Evolutionary conservation across 2,329 filamentous ascomycete genomes (phyloP), one percentile per base, ranked within the genome.

Genomic region (Beauveria medogensis): DNA sequence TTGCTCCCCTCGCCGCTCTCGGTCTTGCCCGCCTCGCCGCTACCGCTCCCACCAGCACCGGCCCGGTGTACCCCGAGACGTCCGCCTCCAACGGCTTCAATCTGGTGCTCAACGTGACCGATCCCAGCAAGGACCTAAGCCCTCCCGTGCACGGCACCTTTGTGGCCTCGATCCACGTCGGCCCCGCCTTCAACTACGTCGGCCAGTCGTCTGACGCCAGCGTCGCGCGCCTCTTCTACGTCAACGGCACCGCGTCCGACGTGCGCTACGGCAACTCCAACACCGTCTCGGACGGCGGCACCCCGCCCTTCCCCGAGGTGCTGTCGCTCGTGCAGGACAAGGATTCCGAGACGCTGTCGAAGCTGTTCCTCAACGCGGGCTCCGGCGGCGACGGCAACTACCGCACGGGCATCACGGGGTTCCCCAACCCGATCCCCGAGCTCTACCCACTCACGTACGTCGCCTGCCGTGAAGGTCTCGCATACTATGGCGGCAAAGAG

Each of bases 31-130:
- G 65, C 61, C 63, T 67, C 41, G 64, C 66, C 41, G 63, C 63
- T 46, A 67, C 67, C 57, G 63, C 64, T 34, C 64, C 67, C 28
- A 51, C 34, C 51, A 51, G 55, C 8, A 28, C 48, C 50, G 37
- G 20, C 8, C 59, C 63, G 30, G 30, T 59, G 47, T 66, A 64
- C 37, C 65, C 63, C 20, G 8, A 37, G 3, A 61, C 56, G 5
- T 62, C 63, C 28, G 62, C 64, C 51, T 67, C 67, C 41, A 68
- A 68, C 64, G 70, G 72, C 58, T 80, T 80, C 70, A 71, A 69
- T 43, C 72, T 80, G 30, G 69, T 78, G 22, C 74, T 76, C 66
- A 78, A 80, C 62, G 75, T 80, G 44, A 77, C 75, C 9, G 71
- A 78, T 65, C 70, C 69, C 2, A 63, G 70, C 16, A 65, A 65